Evolutionary conservation across 306 rosid genomes (phyloP).

Genomic region (Notholithocarpus densiflorus): DNA sequence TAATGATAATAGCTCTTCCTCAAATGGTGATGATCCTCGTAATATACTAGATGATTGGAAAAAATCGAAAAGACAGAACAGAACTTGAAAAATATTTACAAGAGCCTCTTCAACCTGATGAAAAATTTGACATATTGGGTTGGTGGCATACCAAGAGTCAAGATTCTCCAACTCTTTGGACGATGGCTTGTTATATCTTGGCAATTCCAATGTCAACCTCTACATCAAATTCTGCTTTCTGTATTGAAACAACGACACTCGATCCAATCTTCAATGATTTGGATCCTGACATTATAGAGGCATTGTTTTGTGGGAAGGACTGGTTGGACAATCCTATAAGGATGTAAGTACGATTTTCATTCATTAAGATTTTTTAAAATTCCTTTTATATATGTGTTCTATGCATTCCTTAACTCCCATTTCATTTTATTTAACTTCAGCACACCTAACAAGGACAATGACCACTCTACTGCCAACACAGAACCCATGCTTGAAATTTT

Average conservation of each 20-base stretch:
- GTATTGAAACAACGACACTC: neutral
- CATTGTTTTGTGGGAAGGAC: too few species aligned
- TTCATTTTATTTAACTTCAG: neutral
- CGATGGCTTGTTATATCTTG: too few species aligned
- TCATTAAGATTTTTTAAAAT: too few species aligned
- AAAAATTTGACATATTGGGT: too few species aligned
- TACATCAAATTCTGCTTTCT: neutral
- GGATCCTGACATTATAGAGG: neutral
- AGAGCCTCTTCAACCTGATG: accelerated
- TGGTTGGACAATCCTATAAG: too few species aligned
- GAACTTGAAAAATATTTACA: neutral
- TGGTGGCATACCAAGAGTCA: too few species aligned
- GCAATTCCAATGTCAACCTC: too few species aligned
- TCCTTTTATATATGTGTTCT: neutral
- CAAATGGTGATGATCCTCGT: neutral
- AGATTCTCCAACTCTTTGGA: too few species aligned
- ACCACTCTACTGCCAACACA: neutral
- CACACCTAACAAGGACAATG: neutral
- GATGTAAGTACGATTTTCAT: too few species aligned
- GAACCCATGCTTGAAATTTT: accelerated
- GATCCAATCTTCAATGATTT: neutral
- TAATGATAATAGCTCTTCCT: neutral
- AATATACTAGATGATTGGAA: accelerated
- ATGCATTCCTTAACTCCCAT: neutral
- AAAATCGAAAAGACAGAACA: accelerated